phyloP scores from a whole-genome alignment of 495 filamentous ascomycete species.

The Elasticomyces elasticus region DNA sequence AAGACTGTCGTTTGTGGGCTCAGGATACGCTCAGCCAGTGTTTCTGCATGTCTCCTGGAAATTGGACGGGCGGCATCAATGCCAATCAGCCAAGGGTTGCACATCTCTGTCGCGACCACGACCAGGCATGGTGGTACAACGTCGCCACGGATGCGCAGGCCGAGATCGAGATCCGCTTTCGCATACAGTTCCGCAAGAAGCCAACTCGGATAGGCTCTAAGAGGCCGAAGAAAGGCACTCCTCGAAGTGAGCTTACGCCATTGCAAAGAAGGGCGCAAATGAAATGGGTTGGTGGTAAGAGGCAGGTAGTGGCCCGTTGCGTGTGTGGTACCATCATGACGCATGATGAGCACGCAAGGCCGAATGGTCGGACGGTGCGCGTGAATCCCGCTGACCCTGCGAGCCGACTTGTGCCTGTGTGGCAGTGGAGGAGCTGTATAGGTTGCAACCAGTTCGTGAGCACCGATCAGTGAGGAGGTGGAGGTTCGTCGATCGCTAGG shows the following conservation, averaged over 20 bases:
- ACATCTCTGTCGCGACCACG: not conserved
- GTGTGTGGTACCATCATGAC: not conserved
- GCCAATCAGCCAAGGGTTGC: not conserved
- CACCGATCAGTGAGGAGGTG: not conserved
- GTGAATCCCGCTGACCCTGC: not conserved
- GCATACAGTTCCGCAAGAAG: not conserved
- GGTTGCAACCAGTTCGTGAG: not conserved
- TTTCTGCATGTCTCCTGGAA: not conserved
- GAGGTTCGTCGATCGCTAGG: not conserved
- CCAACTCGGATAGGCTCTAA: not conserved
- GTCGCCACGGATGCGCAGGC: not conserved
- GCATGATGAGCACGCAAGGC: not conserved
- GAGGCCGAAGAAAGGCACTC: not conserved
- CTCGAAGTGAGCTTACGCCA: not conserved
- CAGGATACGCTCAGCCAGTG: not conserved
- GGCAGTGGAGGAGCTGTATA: not conserved
- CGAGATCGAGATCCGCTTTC: not conserved
- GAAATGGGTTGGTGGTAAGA: not conserved
- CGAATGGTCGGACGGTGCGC: not conserved
- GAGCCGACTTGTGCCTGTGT: not conserved
- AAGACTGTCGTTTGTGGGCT: not conserved
- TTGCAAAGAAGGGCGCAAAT: not conserved
- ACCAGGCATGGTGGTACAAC: not conserved
- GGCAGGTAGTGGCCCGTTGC: not conserved
- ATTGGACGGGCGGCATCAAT: not conserved